These are phyloP conservation scores for Epichloe coenophiala DNA, from an alignment of 2,329 filamentous ascomycete genomes.

Conservation along the genomic window DNA sequence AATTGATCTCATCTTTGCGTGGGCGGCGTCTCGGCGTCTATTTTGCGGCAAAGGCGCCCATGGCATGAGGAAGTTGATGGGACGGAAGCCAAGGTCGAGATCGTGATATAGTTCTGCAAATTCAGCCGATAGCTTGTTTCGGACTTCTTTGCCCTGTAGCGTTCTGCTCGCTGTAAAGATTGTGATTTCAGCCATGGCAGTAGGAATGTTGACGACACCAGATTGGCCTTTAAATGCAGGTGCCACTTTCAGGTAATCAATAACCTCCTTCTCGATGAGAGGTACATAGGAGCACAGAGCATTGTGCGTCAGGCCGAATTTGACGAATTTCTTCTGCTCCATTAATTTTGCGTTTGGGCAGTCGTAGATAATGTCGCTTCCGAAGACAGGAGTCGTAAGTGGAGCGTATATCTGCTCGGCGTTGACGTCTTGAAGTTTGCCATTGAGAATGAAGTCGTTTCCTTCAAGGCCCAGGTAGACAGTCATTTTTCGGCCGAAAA, in stretches of 20 bases:
- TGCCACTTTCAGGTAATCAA: slow-evolving; percentile 56
- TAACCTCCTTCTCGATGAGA: slow-evolving; percentile 63
- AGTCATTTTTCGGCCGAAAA: slow-evolving; percentile 80
- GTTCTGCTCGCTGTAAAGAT: slow-evolving; percentile 82
- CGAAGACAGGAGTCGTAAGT: slow-evolving; percentile 60
- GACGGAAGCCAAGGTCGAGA: slow-evolving; percentile 78
- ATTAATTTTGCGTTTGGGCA: slow-evolving; percentile 85
- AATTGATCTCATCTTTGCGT: slow-evolving; percentile 52
- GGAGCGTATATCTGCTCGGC: slow-evolving; percentile 84
- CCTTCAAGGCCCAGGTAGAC: slow-evolving; percentile 70
- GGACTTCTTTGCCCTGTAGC: slow-evolving; percentile 73
- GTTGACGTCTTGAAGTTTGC: slow-evolving; percentile 78
- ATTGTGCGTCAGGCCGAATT: slow-evolving; percentile 62
- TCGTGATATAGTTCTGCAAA: slow-evolving; percentile 79
- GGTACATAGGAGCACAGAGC: slow-evolving; percentile 64
- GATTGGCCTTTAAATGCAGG: slow-evolving; percentile 52
- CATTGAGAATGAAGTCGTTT: slow-evolving; percentile 86
- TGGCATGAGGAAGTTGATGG: slow-evolving; percentile 80
- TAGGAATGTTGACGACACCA: slow-evolving; percentile 58
- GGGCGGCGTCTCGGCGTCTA: slow-evolving; percentile 64
- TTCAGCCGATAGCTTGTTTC: slow-evolving; percentile 57
- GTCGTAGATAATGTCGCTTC: slow-evolving; percentile 78
- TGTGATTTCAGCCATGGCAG: slow-evolving; percentile 71
- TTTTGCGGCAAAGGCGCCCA: slow-evolving; percentile 87
- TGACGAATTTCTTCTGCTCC: slow-evolving; percentile 95